Evolutionary conservation across 1,284 basidiomycete species (phyloP), one percentile per base, ranked within the genome.

Genomic region (Cystobasidium sp.): DNA sequence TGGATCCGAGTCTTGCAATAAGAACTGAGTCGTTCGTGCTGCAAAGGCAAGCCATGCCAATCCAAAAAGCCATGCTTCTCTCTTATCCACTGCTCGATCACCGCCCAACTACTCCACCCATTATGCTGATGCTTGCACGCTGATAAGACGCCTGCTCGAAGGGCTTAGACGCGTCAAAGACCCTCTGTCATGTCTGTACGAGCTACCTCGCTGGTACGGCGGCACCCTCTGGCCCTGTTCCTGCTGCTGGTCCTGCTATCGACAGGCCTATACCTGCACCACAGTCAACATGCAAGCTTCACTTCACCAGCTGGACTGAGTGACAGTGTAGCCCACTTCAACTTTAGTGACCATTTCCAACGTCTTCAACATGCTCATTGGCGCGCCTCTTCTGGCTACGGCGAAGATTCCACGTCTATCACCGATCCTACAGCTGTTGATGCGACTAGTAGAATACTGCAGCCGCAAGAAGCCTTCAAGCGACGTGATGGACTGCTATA

Each of bases 391-490:
- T 47, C 43, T 12, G 61, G 61, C 6, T 22, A 63, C 47, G 46
- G 46, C 22, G 44, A 63, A 49, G 56, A 59, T 59, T 7, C 31
- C 6, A n/a, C 56, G 0, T 7, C 12, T 9, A 39, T 41, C 37
- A 7, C 37, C 37, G 20, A 39, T 16, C 43, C 56, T 41, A n/a
- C 18, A 31, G 31, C 31, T 31, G 1, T 31, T 31, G 31, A 2
- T 31, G 31, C 31, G 37, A 59, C 56, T 16, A 31, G 56, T 59
- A 62, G 52, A 37, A 47, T 51, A 20, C 63, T 66, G 18, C 14
- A 53, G 47, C 70, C 70, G 10, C 12, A 66, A 37, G 70, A 73
- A 39, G 70, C 70, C 14, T 73, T 58, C 46, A 55, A 37, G 31
- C 44, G 37, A 24, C 49, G 51, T 10, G 51, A 56, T 59, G 70